A percentile compares a stretch with the other conserved stretches of the same genome.
phyloP scores from a whole-genome alignment of 108 stramenopile genomes.

The Pelagomonas calceolata region DNA sequence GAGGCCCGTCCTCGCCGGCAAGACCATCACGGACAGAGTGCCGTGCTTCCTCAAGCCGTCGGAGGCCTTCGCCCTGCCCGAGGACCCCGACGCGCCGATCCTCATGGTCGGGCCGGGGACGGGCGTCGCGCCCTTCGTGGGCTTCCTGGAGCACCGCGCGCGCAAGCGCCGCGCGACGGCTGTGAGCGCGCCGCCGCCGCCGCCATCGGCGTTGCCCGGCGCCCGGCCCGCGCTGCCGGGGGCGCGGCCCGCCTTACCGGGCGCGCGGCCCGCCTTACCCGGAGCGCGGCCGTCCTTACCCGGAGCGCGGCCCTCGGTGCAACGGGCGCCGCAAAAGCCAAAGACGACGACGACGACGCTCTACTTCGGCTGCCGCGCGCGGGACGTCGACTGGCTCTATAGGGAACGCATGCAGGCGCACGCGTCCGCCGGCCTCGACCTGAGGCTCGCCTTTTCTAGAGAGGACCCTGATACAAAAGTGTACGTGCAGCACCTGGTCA shows the following conservation, averaged over 20 bases:
- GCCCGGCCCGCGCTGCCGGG: background rate
- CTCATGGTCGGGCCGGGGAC: conserved; percentile 96
- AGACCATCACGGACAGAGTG: background rate
- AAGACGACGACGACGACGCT: conserved; percentile 35
- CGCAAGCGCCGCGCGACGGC: background rate
- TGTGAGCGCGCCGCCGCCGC: background rate
- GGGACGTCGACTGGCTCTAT: conserved; percentile 83
- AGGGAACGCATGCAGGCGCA: conserved; percentile 60
- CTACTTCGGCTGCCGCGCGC: conserved; percentile 89
- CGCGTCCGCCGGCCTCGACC: conserved; percentile 44
- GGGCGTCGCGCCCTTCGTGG: conserved; percentile 93
- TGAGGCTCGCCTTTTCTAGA: conserved; percentile 79
- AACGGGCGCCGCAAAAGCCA: background rate
- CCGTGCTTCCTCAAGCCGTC: background rate
- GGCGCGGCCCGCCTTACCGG: background rate
- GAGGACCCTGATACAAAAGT: conserved; percentile 49
- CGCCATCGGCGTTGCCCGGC: background rate
- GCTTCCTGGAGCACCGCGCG: conserved; percentile 57
- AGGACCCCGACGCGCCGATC: conserved; percentile 52
- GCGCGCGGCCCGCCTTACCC: background rate
- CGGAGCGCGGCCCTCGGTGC: background rate
- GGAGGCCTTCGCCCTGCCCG: conserved; percentile 58
- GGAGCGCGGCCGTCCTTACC: background rate
- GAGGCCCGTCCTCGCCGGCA: conserved; percentile 40
- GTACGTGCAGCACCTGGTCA: conserved; percentile 68